Percentiles rank a stretch among this genome's conserved stretches.
These are phyloP conservation scores for Pseudozyma tsukubaensis DNA, from an alignment of 1,284 basidiomycete species.

Conservation along the genomic window DNA sequence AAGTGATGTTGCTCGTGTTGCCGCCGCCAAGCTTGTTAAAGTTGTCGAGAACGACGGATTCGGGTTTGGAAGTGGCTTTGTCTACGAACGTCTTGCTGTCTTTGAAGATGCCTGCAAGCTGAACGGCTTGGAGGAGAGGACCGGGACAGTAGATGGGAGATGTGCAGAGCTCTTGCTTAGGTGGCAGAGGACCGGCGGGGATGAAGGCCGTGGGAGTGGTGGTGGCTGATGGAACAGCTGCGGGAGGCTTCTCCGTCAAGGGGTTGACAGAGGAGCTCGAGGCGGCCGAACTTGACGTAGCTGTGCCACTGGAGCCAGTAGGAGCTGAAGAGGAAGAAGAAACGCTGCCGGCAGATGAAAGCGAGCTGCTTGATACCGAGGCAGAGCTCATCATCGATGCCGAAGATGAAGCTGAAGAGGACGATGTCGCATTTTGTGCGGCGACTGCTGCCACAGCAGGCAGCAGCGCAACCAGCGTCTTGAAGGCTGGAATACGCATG, in stretches of 20 bases:
- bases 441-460: conserved; percentile 33
- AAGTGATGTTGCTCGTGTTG: conserved; percentile 72
- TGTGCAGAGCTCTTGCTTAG: conserved; percentile 48
- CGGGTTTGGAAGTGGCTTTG: conserved; percentile 69
- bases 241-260: conserved; percentile 36
- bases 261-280: conserved; percentile 37
- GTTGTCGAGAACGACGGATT: conserved; percentile 77
- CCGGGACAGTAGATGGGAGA: conserved; percentile 65
- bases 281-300: conserved; percentile 9
- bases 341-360: conserved; percentile 11
- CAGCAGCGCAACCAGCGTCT: conserved; percentile 33
- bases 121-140: conserved; percentile 74
- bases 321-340: conserved; percentile 29
- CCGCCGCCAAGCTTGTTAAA: conserved; percentile 74
- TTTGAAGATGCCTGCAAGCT: conserved; percentile 79
- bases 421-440: conserved; percentile 29
- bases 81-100: conserved; percentile 93
- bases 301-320: conserved; percentile 8
- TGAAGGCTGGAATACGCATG: conserved; percentile 31
- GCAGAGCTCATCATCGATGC: not conserved
- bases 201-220: conserved; percentile 29
- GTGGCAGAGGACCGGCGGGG: conserved; percentile 35
- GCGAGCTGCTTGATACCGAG: conserved; percentile 5
- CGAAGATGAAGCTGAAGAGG: conserved; percentile 7
- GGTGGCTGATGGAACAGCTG: conserved; percentile 42